Base-by-base conservation (phyloP, 805 yeast genomes). In the Pichia paraexigua region DNA sequence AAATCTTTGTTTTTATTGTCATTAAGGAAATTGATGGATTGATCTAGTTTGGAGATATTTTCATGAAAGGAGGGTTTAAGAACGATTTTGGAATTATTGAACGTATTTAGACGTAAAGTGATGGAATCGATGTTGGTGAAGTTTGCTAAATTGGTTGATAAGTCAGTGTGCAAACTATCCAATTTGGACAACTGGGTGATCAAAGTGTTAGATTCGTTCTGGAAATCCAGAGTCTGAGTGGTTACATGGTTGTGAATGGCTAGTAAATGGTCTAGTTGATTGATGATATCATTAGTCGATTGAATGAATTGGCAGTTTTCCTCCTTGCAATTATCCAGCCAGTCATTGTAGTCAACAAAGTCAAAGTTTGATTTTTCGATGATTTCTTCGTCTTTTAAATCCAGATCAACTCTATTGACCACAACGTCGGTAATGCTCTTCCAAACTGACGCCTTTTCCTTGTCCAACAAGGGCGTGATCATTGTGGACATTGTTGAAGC, bases 51-150 rank as follows among this genome's bases (percentile, higher is more conserved):
- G 1, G 48, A 53, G 48, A 82, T 71, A 3, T 72, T 69, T 5
- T 70, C 67, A 22, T 68, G 69, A 67, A 87, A 87, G 12, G 77
- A 73, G 22, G 76, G 73, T 51, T 76, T 75, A 44, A 78, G 74
- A 5, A 90, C 90, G 37, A 85, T 74, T n/a, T 84, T 78, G 1
- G 87, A 88, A 1, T 78, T 72, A 51, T 69, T 66, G 2, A 87
- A 82, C 25, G 81, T 76, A 56, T 89, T 85, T 54, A 92, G 74
- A 42, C 75, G 74, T 51, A 80, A 76, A 39, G 87, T 83, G 41
- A 88, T 82, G 3, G 77, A 70, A 49, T 89, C 95, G 49, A 92
- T 70, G 21, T 79, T 72, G 56, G 85, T 90, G 63, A 88, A 91
- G 49, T 80, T 73, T 20, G 71, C 64, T 51, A 92, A 72, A 46